Evolutionary conservation across 1,284 basidiomycete genomes (phyloP), one percentile per base, ranked within the genome.

Genomic region (Moesziomyces sp.): DNA sequence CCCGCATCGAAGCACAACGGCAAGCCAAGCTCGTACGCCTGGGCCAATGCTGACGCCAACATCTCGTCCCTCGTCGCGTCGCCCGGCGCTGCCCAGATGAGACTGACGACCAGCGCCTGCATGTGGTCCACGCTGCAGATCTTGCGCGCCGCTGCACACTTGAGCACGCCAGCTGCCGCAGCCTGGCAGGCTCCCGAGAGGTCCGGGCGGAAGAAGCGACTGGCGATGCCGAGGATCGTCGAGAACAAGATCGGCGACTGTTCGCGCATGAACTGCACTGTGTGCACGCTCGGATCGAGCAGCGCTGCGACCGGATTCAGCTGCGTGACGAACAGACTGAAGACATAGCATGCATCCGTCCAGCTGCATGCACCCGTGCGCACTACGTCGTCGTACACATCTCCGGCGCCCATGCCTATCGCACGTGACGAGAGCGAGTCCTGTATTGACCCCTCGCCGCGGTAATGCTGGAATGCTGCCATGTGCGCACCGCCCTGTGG

Each of bases 191-290:
- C 85, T 69, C 88, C 88, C 84, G 90, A 92, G 30, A 89, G 83
- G 46, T 89, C 88, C 7, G 90, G 88, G 62, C 88, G 88, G 86
- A 92, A 93, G 79, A 93, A 93, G 84, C 93, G 93, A 86, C 90
- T 91, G 23, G 90, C 90, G n/a, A 90, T 90, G 88, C 91, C 91
- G 78, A 93, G 87, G 54, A 94, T 87, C 28, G 90, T 89, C 9
- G 92, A 91, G 84, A 93, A 93, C 55, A 94, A 87, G 79, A 93
- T 90, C 0, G 91, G 90, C 56, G 89, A 92, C 67, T 88, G 89
- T 23, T 87, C 87, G 74, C 92, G 91, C 71, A 93, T 89, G 80
- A 92, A 93, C 16, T 73, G 69, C 0, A 80, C 77, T 0, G 84
- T 83, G 61, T 85, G 84, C 0, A 85, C 64, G 3, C 76, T 71